A percentile compares a stretch with the other conserved stretches of the same genome.
Evolutionary conservation across 352 stramenopile species (phyloP).

Genomic region (Pythium phragmitis): DNA sequence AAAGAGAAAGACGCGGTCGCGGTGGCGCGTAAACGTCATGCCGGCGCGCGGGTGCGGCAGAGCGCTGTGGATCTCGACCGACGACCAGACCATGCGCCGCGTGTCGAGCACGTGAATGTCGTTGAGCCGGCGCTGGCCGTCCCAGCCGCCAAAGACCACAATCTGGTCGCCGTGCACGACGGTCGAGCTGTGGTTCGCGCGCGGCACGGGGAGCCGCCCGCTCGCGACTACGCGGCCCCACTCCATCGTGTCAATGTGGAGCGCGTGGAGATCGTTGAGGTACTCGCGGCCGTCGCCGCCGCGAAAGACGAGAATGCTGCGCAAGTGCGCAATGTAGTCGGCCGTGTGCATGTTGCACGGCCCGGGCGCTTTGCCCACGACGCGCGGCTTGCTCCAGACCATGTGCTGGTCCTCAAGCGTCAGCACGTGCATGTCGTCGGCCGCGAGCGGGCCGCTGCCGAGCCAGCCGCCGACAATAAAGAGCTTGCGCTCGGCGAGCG

Average conservation of each 20-base stretch:
- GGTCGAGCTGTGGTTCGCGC: constrained; percentile 94
- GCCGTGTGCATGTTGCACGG: constrained; percentile 98
- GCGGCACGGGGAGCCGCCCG: constrained; percentile 78
- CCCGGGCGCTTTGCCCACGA: constrained; percentile 51
- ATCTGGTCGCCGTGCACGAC: constrained; percentile 78
- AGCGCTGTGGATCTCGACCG: constrained; percentile 41
- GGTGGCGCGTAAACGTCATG: constrained; percentile 95
- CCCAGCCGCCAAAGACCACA: constrained; percentile 96
- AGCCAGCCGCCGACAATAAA: constrained; percentile 96
- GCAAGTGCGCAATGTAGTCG: constrained; percentile 85
- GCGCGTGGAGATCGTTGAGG: constrained; percentile 94
- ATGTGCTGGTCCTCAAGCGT: constrained; percentile 65
- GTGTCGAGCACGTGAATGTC: constrained; percentile 96
- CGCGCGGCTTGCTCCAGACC: constrained; percentile 55
- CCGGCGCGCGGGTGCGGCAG: constrained; percentile 90
- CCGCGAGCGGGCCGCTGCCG: constrained; percentile 89
- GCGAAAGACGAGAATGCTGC: constrained; percentile 93
- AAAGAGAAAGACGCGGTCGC: constrained; percentile 93
- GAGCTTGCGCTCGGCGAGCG: constrained; percentile 86
- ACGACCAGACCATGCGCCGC: constrained; percentile 86
- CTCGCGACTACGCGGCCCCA: constrained; percentile 83
- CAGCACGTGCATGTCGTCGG: constrained; percentile 91
- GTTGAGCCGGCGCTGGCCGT: constrained; percentile 92
- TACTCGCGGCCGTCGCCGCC: constrained; percentile 94
- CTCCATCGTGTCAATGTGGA: constrained; percentile 86